Evolutionary conservation across 2,329 filamentous ascomycete genomes (phyloP).

Genomic region (Teratosphaeria gauchensis): DNA sequence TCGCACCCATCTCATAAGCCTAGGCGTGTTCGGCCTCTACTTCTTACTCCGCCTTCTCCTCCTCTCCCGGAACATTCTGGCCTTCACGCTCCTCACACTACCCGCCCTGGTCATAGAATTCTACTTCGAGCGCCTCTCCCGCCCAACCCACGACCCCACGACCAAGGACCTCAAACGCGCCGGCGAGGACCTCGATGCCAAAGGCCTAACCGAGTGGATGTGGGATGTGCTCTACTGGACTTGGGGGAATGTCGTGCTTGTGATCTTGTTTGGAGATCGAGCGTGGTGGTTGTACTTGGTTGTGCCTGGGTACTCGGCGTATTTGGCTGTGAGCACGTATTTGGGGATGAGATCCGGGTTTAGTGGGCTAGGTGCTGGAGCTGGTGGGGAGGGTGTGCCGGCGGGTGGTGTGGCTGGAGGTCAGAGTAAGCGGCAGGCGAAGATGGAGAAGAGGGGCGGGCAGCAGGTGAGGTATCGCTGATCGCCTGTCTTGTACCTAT

Average conservation of each 20-base stretch:
- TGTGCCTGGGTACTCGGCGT: constrained; percentile 37
- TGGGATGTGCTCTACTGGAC: constrained; percentile 96
- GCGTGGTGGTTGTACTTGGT: constrained; percentile 55
- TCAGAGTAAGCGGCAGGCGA: constrained; percentile 41
- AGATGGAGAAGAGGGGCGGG: constrained; percentile 44
- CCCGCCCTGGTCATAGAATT: constrained; percentile 74
- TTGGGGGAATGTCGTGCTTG: constrained; percentile 66
- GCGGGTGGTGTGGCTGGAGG: constrained; percentile 9
- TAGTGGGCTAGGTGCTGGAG: constrained; percentile 32
- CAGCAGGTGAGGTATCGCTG: constrained; percentile 41
- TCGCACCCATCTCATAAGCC: constrained; percentile 69
- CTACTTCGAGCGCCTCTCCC: constrained; percentile 73
- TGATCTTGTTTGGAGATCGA: constrained; percentile 70
- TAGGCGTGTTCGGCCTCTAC: constrained; percentile 64
- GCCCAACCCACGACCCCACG: constrained; percentile 52
- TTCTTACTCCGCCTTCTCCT: constrained; percentile 58
- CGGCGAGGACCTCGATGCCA: constrained; percentile 79
- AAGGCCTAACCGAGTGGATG: constrained; percentile 92
- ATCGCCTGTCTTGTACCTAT: neutral
- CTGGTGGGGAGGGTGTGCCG: constrained; percentile 16
- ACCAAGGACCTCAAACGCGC: constrained; percentile 56
- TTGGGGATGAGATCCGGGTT: constrained; percentile 35
- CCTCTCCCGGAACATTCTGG: constrained; percentile 43
- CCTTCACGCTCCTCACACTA: constrained; percentile 62
- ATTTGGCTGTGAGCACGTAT: constrained; percentile 37